A percentile compares a stretch with the other conserved stretches of the same genome.
Evolutionary conservation across 2,329 filamentous ascomycete species (phyloP).

Genomic region (Fusarium nygamai): DNA sequence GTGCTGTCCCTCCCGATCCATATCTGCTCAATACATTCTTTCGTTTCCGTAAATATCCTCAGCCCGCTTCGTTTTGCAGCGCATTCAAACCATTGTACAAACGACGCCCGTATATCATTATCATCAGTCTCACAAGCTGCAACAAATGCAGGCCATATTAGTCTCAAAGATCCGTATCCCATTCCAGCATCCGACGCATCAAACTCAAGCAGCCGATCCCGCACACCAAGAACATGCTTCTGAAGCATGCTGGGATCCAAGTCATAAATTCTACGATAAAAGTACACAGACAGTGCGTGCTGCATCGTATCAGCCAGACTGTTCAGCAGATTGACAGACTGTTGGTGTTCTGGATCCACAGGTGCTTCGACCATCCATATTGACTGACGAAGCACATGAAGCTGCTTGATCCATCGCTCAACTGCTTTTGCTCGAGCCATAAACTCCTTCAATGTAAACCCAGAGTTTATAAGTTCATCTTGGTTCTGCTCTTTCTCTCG

Average conservation of each 20-base stretch:
- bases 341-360: conserved; percentile 11
- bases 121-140: conserved; percentile 23
- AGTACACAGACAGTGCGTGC: conserved; percentile 23
- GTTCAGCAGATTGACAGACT: conserved; percentile 7
- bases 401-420: conserved; percentile 25
- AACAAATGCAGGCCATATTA: conserved; percentile 32
- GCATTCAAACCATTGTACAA: conserved; percentile 20
- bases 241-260: conserved; percentile 20
- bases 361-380: conserved; percentile 6
- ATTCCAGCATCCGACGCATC: conserved; percentile 12
- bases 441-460: conserved; percentile 6
- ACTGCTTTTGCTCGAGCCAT: conserved; percentile 20
- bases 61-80: conserved; percentile 12
- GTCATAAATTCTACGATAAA: conserved; percentile 28
- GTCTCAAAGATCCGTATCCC: conserved; percentile 23
- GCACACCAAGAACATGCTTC: conserved; percentile 16
- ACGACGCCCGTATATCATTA: neutral
- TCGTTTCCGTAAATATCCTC: conserved; percentile 21
- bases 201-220: conserved; percentile 25
- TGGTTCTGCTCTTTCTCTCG: conserved; percentile 11
- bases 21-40: conserved; percentile 2
- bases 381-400: conserved; percentile 4
- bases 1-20: conserved; percentile 7
- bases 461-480: neutral
- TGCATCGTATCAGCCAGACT: conserved; percentile 26